Conservation (phyloP, 805 yeast genomes). For the Ascoidea rubescens region DNA sequence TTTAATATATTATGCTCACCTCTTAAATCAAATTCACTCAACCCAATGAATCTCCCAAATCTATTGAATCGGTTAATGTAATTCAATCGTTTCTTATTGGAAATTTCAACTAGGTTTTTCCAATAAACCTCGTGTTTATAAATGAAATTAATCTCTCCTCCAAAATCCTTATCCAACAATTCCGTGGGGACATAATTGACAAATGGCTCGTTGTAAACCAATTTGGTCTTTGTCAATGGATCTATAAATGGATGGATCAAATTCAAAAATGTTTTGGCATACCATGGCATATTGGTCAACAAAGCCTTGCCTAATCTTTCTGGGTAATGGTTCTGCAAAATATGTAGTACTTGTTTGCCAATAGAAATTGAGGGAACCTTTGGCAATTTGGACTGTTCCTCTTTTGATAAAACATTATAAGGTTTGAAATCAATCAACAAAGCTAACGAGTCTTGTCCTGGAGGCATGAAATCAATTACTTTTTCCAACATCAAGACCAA, state of each 20-base stretch:
- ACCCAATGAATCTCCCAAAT: slow-evolving; percentile 63
- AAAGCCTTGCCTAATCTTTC: slow-evolving; percentile 91
- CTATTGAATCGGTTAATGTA: slow-evolving; percentile 56
- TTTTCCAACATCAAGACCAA: slow-evolving; percentile 86
- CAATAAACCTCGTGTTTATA: slow-evolving; percentile 74
- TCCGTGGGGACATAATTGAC: slow-evolving; percentile 65
- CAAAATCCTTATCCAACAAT: slow-evolving; percentile 74
- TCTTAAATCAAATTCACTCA: slow-evolving; percentile 74
- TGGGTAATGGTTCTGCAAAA: slow-evolving; percentile 94
- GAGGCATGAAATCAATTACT: slow-evolving; percentile 89
- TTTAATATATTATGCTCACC: slow-evolving; percentile 20
- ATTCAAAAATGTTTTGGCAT: slow-evolving; percentile 86
- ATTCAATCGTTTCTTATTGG: slow-evolving; percentile 40
- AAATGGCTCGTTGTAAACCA: slow-evolving; percentile 85
- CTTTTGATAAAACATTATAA: slow-evolving; percentile 34
- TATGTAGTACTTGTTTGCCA: slow-evolving; percentile 85
- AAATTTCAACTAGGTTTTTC: slow-evolving; percentile 51
- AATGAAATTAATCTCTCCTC: slow-evolving; percentile 75
- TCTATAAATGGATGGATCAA: slow-evolving; percentile 92
- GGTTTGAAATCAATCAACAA: slow-evolving; percentile 85
- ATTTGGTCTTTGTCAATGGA: slow-evolving; percentile 86
- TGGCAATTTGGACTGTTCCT: slow-evolving; percentile 27
- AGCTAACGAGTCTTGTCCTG: slow-evolving; percentile 91
- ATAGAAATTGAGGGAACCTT: slow-evolving; percentile 81
- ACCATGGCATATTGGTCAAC: slow-evolving; percentile 83